phyloP scores from a whole-genome alignment of 2,329 filamentous ascomycete genomes.

The Coccinonectria pachysandricola region DNA sequence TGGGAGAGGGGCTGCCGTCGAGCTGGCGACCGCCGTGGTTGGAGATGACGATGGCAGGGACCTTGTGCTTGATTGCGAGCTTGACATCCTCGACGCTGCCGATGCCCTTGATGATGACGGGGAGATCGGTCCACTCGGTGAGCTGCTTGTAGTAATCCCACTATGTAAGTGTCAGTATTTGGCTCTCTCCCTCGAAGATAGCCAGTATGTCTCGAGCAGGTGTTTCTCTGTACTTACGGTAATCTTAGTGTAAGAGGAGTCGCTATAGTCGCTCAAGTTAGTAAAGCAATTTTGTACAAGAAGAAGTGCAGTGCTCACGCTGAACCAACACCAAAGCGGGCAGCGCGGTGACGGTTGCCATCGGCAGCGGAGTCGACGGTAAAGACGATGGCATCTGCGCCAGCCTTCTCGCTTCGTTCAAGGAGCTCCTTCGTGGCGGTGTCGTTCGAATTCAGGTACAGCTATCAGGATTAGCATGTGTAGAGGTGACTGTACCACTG shows the following conservation, averaged over 20 bases:
- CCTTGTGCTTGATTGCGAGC: constrained; percentile 22
- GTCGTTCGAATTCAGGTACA: constrained; percentile 22
- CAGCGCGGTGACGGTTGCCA: constrained; percentile 30
- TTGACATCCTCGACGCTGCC: constrained; percentile 26
- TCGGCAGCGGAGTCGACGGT: constrained; percentile 30
- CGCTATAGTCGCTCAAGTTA: constrained; percentile 9
- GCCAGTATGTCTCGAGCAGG: no score
- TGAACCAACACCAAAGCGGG: constrained; percentile 28
- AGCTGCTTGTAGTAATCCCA: constrained; percentile 30
- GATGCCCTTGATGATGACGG: constrained; percentile 32
- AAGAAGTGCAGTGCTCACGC: no score
- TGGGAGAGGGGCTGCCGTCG: constrained; percentile 26
- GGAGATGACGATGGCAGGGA: constrained; percentile 28
- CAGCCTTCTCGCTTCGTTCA: constrained; percentile 21
- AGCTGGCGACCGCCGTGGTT: constrained; percentile 35
- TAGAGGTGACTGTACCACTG: no score
- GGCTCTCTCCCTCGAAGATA: no score
- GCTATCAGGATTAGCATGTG: constrained; percentile 5
- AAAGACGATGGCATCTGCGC: constrained; percentile 28
- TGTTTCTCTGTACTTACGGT: no score
- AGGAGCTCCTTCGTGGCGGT: constrained; percentile 23
- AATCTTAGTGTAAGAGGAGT: constrained; percentile 16
- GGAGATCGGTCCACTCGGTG: constrained; percentile 25
- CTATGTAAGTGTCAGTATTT: constrained; percentile 4
- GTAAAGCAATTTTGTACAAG: no score